Conservation (phyloP, 169 alveolate species). For the Babesia ovis region DNA sequence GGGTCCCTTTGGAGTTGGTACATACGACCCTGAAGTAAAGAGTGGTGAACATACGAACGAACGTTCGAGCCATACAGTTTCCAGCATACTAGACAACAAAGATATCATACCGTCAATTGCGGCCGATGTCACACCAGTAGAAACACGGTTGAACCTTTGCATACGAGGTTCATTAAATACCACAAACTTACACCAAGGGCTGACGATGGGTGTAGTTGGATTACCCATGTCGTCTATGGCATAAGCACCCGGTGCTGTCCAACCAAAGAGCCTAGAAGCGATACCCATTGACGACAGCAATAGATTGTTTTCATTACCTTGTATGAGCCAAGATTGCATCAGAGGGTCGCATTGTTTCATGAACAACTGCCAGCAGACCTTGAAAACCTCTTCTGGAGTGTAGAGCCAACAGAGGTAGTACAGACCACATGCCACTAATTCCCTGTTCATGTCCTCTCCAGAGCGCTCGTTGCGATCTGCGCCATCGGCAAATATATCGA, state of each 20-base stretch:
- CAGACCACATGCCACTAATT: constrained; percentile 35
- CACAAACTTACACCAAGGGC: constrained; percentile 67
- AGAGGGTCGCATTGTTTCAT: constrained; percentile 6
- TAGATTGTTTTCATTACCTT: constrained; percentile 2
- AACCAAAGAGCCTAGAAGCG: constrained; percentile 34
- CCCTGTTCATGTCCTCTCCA: constrained; percentile 16
- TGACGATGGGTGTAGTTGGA: constrained; percentile 45
- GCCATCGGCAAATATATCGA: constrained; percentile 33
- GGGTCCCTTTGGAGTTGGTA: background rate
- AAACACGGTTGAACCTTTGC: constrained; percentile 25
- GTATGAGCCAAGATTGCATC: constrained; percentile 2
- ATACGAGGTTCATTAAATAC: constrained; percentile 11
- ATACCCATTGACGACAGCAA: constrained; percentile 48
- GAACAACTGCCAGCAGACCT: constrained; percentile 28
- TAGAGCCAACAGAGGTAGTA: constrained; percentile 62
- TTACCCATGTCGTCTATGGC: constrained; percentile 34
- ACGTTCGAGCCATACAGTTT: constrained; percentile 45
- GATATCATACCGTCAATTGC: constrained; percentile 48
- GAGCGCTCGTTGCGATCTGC: constrained; percentile 10
- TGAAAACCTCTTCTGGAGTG: constrained; percentile 51
- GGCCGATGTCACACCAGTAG: constrained; percentile 39
- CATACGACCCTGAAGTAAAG: background rate
- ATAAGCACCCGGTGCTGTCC: constrained; percentile 62
- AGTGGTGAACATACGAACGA: constrained; percentile 28
- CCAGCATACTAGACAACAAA: constrained; percentile 25